phyloP scores from a whole-genome alignment of 352 stramenopile genomes.

The Phytophthora crassamura region DNA sequence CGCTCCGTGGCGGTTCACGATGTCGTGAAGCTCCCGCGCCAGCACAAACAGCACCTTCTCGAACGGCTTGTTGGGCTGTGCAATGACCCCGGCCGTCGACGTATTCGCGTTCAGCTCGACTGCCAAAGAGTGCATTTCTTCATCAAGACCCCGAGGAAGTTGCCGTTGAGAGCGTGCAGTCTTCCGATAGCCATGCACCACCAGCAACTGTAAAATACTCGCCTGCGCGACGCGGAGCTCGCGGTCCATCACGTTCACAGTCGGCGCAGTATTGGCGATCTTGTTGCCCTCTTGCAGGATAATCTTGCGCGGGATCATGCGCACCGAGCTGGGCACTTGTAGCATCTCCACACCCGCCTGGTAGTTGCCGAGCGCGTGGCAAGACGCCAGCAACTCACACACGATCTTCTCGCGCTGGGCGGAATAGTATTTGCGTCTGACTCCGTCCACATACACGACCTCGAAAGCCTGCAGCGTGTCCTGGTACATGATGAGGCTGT shows the following conservation, averaged over 20 bases:
- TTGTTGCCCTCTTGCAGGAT: conserved; percentile 73
- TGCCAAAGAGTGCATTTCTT: conserved; percentile 77
- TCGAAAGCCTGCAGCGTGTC: conserved; percentile 73
- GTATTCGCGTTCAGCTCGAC: conserved; percentile 86
- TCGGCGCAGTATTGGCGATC: conserved; percentile 40
- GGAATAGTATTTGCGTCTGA: conserved; percentile 75
- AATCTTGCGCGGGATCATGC: conserved; percentile 80
- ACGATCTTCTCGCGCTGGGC: conserved; percentile 78
- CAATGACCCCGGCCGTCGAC: conserved; percentile 69
- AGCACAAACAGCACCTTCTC: conserved; percentile 75
- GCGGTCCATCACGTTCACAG: conserved; percentile 66
- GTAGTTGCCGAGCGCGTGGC: conserved; percentile 71
- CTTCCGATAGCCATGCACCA: conserved; percentile 65
- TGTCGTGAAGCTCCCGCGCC: conserved; percentile 73
- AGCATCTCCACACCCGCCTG: conserved; percentile 69
- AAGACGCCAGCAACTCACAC: conserved; percentile 76
- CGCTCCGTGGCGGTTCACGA: conserved; percentile 63
- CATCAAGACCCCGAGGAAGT: conserved; percentile 69
- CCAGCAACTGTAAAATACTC: conserved; percentile 68
- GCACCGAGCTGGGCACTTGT: conserved; percentile 56
- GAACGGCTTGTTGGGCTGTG: conserved; percentile 80
- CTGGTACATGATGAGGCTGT: conserved; percentile 70
- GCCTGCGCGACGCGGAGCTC: conserved; percentile 75
- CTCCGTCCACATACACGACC: conserved; percentile 77
- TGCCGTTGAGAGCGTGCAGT: conserved; percentile 67